Conservation (phyloP, 2,329 filamentous ascomycete genomes). For the Colletotrichum acutatum region DNA sequence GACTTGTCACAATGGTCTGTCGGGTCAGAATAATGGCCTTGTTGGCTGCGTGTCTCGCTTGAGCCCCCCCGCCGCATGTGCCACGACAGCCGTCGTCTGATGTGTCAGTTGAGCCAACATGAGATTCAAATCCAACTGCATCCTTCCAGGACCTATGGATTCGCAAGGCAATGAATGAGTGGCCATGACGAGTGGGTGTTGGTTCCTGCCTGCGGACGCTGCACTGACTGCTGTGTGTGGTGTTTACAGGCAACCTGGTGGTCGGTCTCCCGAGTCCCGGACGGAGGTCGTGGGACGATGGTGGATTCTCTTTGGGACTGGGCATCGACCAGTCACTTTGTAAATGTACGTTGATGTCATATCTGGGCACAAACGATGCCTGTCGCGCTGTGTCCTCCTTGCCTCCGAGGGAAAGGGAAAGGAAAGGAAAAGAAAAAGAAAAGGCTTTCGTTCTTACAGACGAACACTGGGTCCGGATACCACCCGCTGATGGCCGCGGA, state of each 20-base stretch:
- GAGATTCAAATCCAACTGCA: neutral
- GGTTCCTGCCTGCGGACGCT: neutral
- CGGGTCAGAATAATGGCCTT: neutral
- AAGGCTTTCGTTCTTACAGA: constrained; percentile 14
- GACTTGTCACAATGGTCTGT: constrained; percentile 25
- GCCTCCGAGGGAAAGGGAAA: neutral
- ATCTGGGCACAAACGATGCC: neutral
- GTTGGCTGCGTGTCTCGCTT: neutral
- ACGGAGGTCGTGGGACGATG: neutral
- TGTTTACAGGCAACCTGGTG: neutral
- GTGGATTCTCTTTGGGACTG: neutral
- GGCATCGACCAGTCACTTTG: neutral
- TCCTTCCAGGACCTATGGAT: neutral
- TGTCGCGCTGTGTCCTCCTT: neutral
- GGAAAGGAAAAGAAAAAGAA: neutral
- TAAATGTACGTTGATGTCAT: neutral
- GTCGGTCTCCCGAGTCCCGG: neutral
- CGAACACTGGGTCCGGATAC: constrained; percentile 23
- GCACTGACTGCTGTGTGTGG: neutral
- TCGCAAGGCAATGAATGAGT: neutral
- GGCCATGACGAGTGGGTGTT: constrained; percentile 1
- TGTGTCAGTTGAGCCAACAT: neutral
- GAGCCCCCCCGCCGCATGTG: neutral
- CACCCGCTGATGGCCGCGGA: neutral
- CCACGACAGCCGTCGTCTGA: constrained; percentile 23